These are phyloP conservation scores for Cardamine resedifolia DNA, from an alignment of 345 rosid genomes.

Conservation along the genomic window DNA sequence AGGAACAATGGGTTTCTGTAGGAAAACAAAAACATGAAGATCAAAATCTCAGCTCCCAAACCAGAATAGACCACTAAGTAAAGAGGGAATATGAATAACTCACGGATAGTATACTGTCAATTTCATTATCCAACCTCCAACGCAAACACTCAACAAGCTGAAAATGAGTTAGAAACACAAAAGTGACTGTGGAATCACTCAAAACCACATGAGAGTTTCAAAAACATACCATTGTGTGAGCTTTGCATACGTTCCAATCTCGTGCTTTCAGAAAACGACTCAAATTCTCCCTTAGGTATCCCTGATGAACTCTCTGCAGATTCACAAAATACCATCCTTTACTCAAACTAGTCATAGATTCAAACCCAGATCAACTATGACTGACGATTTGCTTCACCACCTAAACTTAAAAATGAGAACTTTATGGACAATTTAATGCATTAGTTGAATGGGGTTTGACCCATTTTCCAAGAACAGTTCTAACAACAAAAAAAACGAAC, in stretches of 20 bases:
- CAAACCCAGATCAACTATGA: constrained; percentile 12
- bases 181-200: not conserved
- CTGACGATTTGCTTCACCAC: not conserved
- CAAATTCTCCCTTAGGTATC: constrained; percentile 64
- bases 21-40: constrained; percentile 15
- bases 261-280: constrained; percentile 87
- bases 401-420: not conserved
- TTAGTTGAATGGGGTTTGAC: constrained; percentile 19
- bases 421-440: not conserved
- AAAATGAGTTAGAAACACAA: constrained; percentile 31
- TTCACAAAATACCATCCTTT: constrained; percentile 3
- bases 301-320: constrained; percentile 81
- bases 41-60: not conserved
- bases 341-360: not conserved
- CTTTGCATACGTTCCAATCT: constrained; percentile 81
- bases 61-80: not conserved
- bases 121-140: constrained; percentile 88
- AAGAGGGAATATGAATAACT: constrained; percentile 34
- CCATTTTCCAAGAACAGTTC: constrained; percentile 16
- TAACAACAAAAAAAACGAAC: constrained; percentile 16
- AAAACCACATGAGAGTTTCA: constrained; percentile 14
- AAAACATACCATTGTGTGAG: constrained; percentile 74
- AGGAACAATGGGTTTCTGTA: constrained; percentile 91
- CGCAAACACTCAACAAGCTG: constrained; percentile 83
- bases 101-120: constrained; percentile 73